Base-by-base conservation (phyloP, 768 basidiomycete species). In the Symmetrospora coprosmae region DNA sequence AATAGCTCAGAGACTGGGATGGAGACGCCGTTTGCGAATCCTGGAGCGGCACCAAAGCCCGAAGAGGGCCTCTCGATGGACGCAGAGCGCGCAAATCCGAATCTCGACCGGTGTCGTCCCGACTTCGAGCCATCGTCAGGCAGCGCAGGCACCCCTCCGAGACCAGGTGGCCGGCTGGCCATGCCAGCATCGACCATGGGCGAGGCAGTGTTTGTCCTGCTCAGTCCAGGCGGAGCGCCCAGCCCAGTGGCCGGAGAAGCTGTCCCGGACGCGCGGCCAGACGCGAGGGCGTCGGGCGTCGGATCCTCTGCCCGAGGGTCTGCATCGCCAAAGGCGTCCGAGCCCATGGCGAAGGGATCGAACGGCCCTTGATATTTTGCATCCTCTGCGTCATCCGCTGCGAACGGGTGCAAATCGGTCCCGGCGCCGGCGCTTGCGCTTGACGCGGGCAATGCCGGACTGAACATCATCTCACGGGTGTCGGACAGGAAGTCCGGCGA, bases 341-440 rank as follows among this genome's bases (percentile, higher is more conserved):
- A n/a, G n/a, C n/a, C n/a, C n/a, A n/a, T n/a, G 13, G 55, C 39
- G 43, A 58, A 58, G 6, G 55, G 55, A 46, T 58, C 55, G 33
- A 58, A 58, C 4, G 28, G 55, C 9, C 40, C 55, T 43, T 31
- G 31, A 58, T 58, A 58, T 50, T 58, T 43, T 7, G 43, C 55
- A 28, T 46, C 43, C 7, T 25, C 51, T 17, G 2, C 37, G 2
- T 53, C 37, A 23, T 38, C n/a, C 11, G 25, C 25, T 53, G 7
- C n/a, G 16, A 19, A 35, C 35, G 4, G 23, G 13, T 19, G 21
- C 7, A 49, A 6, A 23, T 49, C 27, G 7, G 6, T 27, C 21
- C 45, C 45, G 23, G 49, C 49, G 21, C 38, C 31, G 8, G 33
- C 11, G 38, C 49, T 50, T 50, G 49, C 11, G 21, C 11, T 50